Conservation (phyloP, 257 asterid genomes). For the Fraxinus excelsior region DNA sequence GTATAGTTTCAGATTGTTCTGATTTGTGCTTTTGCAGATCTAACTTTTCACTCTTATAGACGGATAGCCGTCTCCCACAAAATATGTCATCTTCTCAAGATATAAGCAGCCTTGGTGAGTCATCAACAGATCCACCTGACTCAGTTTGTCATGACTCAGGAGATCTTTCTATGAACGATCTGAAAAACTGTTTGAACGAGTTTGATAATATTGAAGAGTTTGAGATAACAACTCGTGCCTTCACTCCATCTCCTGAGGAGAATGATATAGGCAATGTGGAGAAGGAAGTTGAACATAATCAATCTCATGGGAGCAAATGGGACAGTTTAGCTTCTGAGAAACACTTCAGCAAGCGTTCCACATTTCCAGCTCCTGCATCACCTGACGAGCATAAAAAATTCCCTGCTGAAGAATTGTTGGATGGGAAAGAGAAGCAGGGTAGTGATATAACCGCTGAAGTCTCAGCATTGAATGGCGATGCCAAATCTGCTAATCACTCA, state of each 20-base stretch:
- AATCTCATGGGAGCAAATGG: slow-evolving; percentile 12
- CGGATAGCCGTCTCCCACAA: slow-evolving; percentile 34
- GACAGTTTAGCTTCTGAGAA: slow-evolving; percentile 20
- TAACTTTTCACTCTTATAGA: slow-evolving; percentile 26
- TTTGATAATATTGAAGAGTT: slow-evolving; percentile 25
- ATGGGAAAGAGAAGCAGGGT: slow-evolving; percentile 19
- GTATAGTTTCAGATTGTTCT: background rate
- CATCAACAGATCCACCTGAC: slow-evolving; percentile 24
- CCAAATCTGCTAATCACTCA: slow-evolving; percentile 29
- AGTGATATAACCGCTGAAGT: slow-evolving; percentile 21
- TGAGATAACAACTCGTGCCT: slow-evolving; percentile 20
- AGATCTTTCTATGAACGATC: slow-evolving; percentile 30
- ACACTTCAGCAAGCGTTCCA: slow-evolving; percentile 24
- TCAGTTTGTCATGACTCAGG: slow-evolving; percentile 13
- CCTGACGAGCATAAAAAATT: slow-evolving; percentile 13
- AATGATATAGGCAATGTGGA: slow-evolving; percentile 11
- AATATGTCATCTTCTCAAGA: slow-evolving; percentile 26
- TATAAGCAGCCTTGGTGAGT: slow-evolving; percentile 23
- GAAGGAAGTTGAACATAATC: slow-evolving; percentile 25
- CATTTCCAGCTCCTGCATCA: slow-evolving; percentile 26
- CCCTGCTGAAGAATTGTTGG: slow-evolving; percentile 15
- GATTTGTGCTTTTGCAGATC: slow-evolving; percentile 22
- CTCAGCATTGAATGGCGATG: slow-evolving; percentile 11
- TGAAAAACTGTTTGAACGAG: slow-evolving; percentile 36
- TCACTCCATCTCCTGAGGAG: slow-evolving; percentile 11